A percentile compares a stretch with the other conserved stretches of the same genome.
Conservation (phyloP, 2,329 filamentous ascomycete species). For the Fusarium sp. region DNA sequence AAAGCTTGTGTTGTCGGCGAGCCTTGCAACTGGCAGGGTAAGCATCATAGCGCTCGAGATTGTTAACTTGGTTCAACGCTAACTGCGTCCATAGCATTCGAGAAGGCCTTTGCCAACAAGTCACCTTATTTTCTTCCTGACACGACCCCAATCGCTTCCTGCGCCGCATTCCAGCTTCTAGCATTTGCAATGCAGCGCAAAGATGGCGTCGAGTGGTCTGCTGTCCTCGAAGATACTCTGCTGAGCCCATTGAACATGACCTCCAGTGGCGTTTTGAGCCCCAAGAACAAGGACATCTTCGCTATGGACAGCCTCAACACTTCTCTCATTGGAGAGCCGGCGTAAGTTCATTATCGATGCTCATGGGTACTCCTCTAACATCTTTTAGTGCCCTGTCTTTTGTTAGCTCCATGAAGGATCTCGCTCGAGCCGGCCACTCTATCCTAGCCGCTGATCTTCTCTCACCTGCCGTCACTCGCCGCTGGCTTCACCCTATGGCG, state of each 20-base stretch:
- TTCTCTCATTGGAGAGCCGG: conserved; percentile 30
- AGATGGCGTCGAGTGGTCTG: background rate
- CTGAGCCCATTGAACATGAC: conserved; percentile 30
- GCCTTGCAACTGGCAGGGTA: conserved; percentile 26
- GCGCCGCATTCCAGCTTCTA: conserved; percentile 41
- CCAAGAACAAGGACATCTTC: conserved; percentile 9
- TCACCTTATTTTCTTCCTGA: conserved; percentile 38
- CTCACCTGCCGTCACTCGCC: conserved; percentile 43
- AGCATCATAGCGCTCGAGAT: background rate
- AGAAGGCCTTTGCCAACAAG: conserved; percentile 12
- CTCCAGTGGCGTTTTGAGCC: conserved; percentile 13
- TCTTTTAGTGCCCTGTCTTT: conserved; percentile 30
- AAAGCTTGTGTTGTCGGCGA: conserved; percentile 22
- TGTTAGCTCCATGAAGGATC: conserved; percentile 38
- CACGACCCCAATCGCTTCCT: conserved; percentile 37
- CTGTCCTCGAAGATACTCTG: conserved; percentile 1
- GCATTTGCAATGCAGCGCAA: conserved; percentile 37
- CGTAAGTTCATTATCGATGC: background rate
- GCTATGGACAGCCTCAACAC: conserved; percentile 17
- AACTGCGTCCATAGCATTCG: conserved; percentile 7
- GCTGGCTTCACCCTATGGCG: conserved; percentile 49
- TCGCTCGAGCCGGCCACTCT: conserved; percentile 37
- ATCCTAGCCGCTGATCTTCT: conserved; percentile 43
- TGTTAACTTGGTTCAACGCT: background rate
- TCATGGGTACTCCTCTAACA: fast-evolving